phyloP scores from a whole-genome alignment of 75 land plant genomes.

The Adiantum capillusveneris region DNA sequence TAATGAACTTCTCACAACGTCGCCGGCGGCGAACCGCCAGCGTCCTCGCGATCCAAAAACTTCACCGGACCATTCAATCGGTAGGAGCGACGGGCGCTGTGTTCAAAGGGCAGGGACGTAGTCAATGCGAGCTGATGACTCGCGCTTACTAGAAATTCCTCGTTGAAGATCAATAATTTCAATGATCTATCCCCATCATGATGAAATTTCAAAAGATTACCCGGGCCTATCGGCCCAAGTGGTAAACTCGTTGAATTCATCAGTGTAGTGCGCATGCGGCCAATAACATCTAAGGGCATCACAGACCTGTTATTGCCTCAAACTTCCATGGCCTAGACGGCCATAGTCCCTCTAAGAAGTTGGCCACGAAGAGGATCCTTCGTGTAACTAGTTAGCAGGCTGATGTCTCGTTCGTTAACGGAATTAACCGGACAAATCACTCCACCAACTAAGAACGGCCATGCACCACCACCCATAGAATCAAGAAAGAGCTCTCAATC shows the following conservation, averaged over 20 bases:
- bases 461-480: too few relatives aligned
- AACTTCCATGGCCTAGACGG: constrained; percentile 20
- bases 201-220: constrained; percentile 42
- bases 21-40: constrained; percentile 7
- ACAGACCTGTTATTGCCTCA: constrained; percentile 26
- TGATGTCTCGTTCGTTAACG: constrained; percentile 44
- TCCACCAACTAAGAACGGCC: too few relatives aligned
- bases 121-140: constrained; percentile 47
- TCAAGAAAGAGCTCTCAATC: too few relatives aligned
- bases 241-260: constrained; percentile 23
- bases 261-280: constrained; percentile 20
- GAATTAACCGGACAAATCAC: constrained; percentile 40
- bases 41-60: constrained; percentile 23
- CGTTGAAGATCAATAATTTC: constrained; percentile 46
- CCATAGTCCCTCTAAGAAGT: constrained; percentile 27
- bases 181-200: constrained; percentile 55
- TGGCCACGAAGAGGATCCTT: constrained; percentile 10
- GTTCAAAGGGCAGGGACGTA: constrained; percentile 42
- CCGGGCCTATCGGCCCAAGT: constrained; percentile 26
- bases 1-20: constrained; percentile 31
- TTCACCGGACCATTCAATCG: constrained; percentile 31
- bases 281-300: constrained; percentile 3
- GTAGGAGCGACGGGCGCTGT: constrained; percentile 37
- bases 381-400: constrained; percentile 35
- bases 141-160: constrained; percentile 43